Base-by-base conservation (phyloP, 164 flowering plant species). In the Buxus sempervirens region DNA sequence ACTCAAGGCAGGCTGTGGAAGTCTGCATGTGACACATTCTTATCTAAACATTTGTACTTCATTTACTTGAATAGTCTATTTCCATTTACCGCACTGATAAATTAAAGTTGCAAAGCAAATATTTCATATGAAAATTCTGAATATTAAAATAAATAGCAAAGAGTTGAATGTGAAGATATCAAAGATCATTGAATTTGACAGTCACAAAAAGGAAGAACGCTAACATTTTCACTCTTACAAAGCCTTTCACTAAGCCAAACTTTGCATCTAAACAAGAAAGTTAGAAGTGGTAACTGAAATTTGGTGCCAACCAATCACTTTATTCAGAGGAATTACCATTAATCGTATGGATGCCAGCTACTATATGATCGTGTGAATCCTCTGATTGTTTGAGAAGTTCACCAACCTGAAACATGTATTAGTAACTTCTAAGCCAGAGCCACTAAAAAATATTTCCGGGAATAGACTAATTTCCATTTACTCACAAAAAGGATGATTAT, bases 201-300 rank as follows among this genome's bases (percentile, higher is more conserved):
- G 38, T 32, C 38, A 32, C 7, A 32, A 32, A 32, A 32, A 32
- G 38, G 38, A 32, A 32, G 38, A 32, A 32, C 38, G 7, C 38
- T 32, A 32, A 32, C 18, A 45, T 45, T 45, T 45, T 45, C 51
- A 45, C 51, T 45, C 9, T 42, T 27, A 27, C 24, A 41, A 21
- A 63, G 6, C 45, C 21, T 22, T 23, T 21, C 21, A 8, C 54
- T 20, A 9, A 2, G 23, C 54, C n/a, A 27, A 38, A 64, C 36
- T 45, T 58, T 22, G 8, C 22, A 53, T 53, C 24, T 27, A 27
- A n/a, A n/a, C 18, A 2, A 26, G 42, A 64, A 25, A 41, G 64
- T 18, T 38, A 25, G 48, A 60, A 69, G 53, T 70, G 81, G 81
- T 65, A 66, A 85, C 86, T 86, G 62, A 78, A 62, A 70, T 53